Evolutionary conservation across 2,329 filamentous ascomycete species (phyloP), one percentile per base, ranked within the genome.

Genomic region (Monosporascus cannonballus): DNA sequence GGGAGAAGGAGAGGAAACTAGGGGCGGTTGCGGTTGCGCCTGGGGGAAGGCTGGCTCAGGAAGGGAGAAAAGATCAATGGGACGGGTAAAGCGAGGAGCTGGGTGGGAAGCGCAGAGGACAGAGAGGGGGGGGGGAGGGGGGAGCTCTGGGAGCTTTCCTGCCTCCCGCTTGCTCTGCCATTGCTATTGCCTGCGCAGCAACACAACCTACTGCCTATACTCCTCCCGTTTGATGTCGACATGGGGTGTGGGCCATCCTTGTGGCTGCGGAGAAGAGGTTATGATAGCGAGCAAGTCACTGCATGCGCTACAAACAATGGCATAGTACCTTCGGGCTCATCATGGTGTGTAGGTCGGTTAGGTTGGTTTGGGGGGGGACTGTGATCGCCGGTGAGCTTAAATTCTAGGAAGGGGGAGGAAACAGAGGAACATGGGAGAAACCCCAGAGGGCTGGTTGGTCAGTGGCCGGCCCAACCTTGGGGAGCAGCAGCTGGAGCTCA

Each of bases 21-120:
- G 56, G 56, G 57, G 60, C 57, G 54, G 49, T 59, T 30, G 62
- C 56, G 59, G 63, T 59, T 59, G 61, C 58, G 60, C 57, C 58
- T 57, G 53, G 53, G 60, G 56, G 57, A 57, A 62, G 63, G 61
- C 61, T 57, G 60, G 58, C 53, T 59, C 53, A 56, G 56, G 45
- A 56, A 56, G 47, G 53, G 58, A 47, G 27, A 41, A 38, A 25
- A 27, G 27, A 5, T 9, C 30, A 49, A 52, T 25, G 20, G 30
- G 27, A 30, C 45, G 48, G 36, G 41, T 22, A 49, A 49, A 49
- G 48, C 30, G 57, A 55, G 54, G 54, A 58, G 58, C 57, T 56
- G 50, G 53, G 51, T 54, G 55, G 55, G 52, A 38, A 27, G 4
- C 42, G 4, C 22, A 46, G 42, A 46, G 22, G 22, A 1, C 22